A percentile compares a stretch with the other conserved stretches of the same genome.
phyloP scores from a whole-genome alignment of 129 eudicot species.

The Daucus carota region DH1_v3.0 NC_030384.2:29903001-29903500 shows the following conservation, averaged over 20 bases:
- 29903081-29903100: slow-evolving; percentile 48
- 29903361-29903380: slow-evolving; percentile 31
- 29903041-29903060: slow-evolving; percentile 48
- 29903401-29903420: slow-evolving; percentile 52
- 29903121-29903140: slow-evolving; percentile 29
- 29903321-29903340: slow-evolving; percentile 66
- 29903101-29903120: slow-evolving; percentile 33
- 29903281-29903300: background rate
- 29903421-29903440: slow-evolving; percentile 22
- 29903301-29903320: background rate
- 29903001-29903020: slow-evolving; percentile 16
- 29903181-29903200: slow-evolving; percentile 61
- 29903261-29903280: background rate
- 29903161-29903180: slow-evolving; percentile 49
- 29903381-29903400: slow-evolving; percentile 45
- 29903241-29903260: slow-evolving; percentile 1
- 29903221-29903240: slow-evolving; percentile 47
- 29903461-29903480: slow-evolving; percentile 16
- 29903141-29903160: slow-evolving; percentile 46
- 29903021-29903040: slow-evolving; percentile 41
- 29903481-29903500: slow-evolving; percentile 11
- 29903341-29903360: slow-evolving; percentile 45
- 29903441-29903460: slow-evolving; percentile 29
- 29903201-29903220: slow-evolving; percentile 42
- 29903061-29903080: slow-evolving; percentile 61